Percentiles rank a stretch among this genome's conserved stretches.
These are phyloP conservation scores for Diphasiastrum complanatum DNA, from an alignment of 83 land plant species.

Conservation along the genomic window DNA sequence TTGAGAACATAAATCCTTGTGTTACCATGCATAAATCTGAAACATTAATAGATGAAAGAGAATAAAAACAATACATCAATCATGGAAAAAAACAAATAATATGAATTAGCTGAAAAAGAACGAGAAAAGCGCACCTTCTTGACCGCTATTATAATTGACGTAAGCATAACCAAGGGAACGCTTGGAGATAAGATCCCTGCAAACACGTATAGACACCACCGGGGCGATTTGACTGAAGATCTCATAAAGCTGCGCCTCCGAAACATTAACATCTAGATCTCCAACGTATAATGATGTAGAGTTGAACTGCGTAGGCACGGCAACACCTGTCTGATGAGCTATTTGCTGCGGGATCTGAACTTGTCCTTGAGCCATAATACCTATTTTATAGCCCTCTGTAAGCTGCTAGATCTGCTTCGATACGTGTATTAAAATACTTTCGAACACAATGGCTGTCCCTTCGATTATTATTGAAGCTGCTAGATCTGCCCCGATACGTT, in stretches of 20 bases:
- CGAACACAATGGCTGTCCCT: too few relatives aligned
- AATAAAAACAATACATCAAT: not conserved
- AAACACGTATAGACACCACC: slow-evolving; percentile 23
- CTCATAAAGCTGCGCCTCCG: slow-evolving; percentile 26
- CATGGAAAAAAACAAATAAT: not conserved
- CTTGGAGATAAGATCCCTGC: slow-evolving; percentile 28
- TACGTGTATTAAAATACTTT: too few relatives aligned
- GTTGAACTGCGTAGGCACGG: slow-evolving; percentile 14
- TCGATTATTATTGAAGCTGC: too few relatives aligned
- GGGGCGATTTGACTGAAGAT: slow-evolving; percentile 29
- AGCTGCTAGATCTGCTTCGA: too few relatives aligned
- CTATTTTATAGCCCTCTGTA: too few relatives aligned
- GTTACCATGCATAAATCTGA: too few relatives aligned
- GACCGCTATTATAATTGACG: slow-evolving; percentile 29
- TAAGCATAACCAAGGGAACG: slow-evolving; percentile 31
- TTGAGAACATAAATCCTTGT: too few relatives aligned
- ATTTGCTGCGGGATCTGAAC: too few relatives aligned
- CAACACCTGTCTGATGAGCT: too few relatives aligned
- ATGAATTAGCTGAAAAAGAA: not conserved
- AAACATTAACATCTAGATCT: slow-evolving; percentile 29
- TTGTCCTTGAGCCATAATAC: too few relatives aligned
- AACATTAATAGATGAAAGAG: not conserved
- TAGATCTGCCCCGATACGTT: too few relatives aligned
- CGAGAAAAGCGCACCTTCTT: slow-evolving; percentile 22
- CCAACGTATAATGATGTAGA: slow-evolving; percentile 40